Percentiles rank a stretch among this genome's conserved stretches.
phyloP scores from a whole-genome alignment of 2,329 filamentous ascomycete species.

The Curvularia sp. region DNA sequence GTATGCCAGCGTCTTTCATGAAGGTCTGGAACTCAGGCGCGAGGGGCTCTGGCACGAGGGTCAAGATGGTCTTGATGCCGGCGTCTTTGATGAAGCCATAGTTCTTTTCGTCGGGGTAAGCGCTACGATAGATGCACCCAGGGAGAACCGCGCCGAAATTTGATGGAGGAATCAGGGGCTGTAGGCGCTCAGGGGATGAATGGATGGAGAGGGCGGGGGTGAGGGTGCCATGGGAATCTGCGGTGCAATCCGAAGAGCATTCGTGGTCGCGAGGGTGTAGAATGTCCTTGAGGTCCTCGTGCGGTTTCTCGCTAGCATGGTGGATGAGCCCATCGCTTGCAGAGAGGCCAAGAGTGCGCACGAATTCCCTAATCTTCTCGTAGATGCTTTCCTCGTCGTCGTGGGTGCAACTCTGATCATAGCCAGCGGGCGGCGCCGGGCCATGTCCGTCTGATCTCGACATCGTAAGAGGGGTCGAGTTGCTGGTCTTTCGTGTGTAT shows the following conservation, averaged over 20 bases:
- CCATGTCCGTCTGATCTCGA: slow-evolving; percentile 17
- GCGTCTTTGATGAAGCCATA: slow-evolving; percentile 72
- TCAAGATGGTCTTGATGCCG: slow-evolving; percentile 79
- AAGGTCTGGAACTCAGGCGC: slow-evolving; percentile 64
- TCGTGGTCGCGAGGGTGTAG: slow-evolving; percentile 27
- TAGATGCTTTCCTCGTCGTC: slow-evolving; percentile 21
- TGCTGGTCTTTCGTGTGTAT: neutral
- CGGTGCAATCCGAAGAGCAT: slow-evolving; percentile 21
- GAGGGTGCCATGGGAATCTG: slow-evolving; percentile 22
- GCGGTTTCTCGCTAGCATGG: slow-evolving; percentile 38
- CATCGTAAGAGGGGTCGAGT: slow-evolving; percentile 16
- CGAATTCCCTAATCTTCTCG: slow-evolving; percentile 31
- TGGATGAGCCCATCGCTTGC: slow-evolving; percentile 33
- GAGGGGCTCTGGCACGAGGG: slow-evolving; percentile 59
- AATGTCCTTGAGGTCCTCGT: slow-evolving; percentile 40
- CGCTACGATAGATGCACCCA: slow-evolving; percentile 78
- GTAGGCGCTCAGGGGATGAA: slow-evolving; percentile 44
- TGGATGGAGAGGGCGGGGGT: slow-evolving; percentile 29
- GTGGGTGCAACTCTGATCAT: slow-evolving; percentile 12
- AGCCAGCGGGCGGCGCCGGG: slow-evolving; percentile 8
- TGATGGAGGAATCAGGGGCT: slow-evolving; percentile 58
- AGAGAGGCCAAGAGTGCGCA: slow-evolving; percentile 32
- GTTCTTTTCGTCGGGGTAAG: slow-evolving; percentile 76
- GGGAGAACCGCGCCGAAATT: slow-evolving; percentile 81
- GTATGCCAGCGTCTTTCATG: slow-evolving; percentile 70